Base-by-base conservation (phyloP, 371 early-diverging fungal species). In the Mucor ambiguus region DNA sequence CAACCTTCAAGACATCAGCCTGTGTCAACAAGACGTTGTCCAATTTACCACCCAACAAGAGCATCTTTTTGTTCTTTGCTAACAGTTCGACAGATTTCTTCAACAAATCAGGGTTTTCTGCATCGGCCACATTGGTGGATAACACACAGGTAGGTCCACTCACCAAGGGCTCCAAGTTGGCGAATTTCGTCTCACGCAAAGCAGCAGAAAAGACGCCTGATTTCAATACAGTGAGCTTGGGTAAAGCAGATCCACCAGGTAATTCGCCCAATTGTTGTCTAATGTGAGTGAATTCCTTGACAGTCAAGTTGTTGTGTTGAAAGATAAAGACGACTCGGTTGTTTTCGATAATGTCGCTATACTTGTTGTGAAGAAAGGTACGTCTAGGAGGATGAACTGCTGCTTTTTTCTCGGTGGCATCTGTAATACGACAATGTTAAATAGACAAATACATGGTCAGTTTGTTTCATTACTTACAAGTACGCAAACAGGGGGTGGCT, bases 261-360 rank as follows among this genome's bases (percentile, higher is more conserved):
- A 76, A 32, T 11, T 75, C 66, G 10, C 80, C 77, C 5, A 90
- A 66, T 4, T 87, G 83, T 58, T 80, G 77, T 64, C 90, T 83
- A 37, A 88, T 64, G 49, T 77, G 67, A 18, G 85, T 82, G 66
- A 87, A 77, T 62, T 90, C 90, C 35, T 82, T 71, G 32, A 88
- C 85, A 0, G 83, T 83, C 73, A 90, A 76, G 66, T 90, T 90
- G 82, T 88, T 90, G 78, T 88, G 87, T 68, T 90, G 90, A 49
- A 86, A 82, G 59, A 90, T 77, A 64, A 90, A 78, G 60, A 88
- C 67, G 64, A 83, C 79, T 26, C 88, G 79, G 72, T 87, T 88
- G 54, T 81, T 69, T 29, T 78, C 66, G 33, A 89, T 60, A 37
- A 86, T 69, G 8, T 78, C 65, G 32, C 74, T 61, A 68, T 89